These are phyloP conservation scores for Phaseolus lunatus DNA, from an alignment of 306 rosid genomes.

Conservation along the genomic window DNA sequence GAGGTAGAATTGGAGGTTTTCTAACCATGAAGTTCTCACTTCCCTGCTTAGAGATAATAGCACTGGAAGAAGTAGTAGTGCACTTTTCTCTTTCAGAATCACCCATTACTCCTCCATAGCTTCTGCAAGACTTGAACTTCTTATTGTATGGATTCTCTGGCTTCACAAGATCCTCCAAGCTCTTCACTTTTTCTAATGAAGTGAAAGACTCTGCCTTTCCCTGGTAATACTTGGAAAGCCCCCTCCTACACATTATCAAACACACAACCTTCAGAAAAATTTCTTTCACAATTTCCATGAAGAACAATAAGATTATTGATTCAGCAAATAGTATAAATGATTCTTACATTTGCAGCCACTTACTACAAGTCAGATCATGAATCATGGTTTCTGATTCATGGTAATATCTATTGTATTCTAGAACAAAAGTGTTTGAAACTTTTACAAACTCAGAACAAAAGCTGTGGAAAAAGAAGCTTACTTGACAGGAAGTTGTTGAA, in stretches of 20 bases:
- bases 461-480: slow-evolving; percentile 3
- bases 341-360: too few species aligned
- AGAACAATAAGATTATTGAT: background rate
- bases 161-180: slow-evolving; percentile 54
- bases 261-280: background rate
- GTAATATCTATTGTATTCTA: background rate
- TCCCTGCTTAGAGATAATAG: background rate
- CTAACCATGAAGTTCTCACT: slow-evolving; percentile 6
- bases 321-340: background rate
- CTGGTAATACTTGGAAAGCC: slow-evolving; percentile 55
- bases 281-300: background rate
- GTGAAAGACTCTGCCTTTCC: slow-evolving; percentile 56
- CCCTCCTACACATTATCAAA: slow-evolving; percentile 45
- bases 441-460: background rate
- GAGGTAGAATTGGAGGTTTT: slow-evolving; percentile 44
- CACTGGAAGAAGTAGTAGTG: background rate
- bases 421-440: too few species aligned
- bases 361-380: too few species aligned
- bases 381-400: background rate
- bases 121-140: slow-evolving; percentile 50
- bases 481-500: slow-evolving; percentile 57
- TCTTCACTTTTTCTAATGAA: slow-evolving; percentile 50
- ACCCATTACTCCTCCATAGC: slow-evolving; percentile 41
- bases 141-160: slow-evolving; percentile 45
- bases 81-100: background rate